phyloP scores from a whole-genome alignment of 2,329 filamentous ascomycete genomes.

The Drechslerella coelobrocha region DNA sequence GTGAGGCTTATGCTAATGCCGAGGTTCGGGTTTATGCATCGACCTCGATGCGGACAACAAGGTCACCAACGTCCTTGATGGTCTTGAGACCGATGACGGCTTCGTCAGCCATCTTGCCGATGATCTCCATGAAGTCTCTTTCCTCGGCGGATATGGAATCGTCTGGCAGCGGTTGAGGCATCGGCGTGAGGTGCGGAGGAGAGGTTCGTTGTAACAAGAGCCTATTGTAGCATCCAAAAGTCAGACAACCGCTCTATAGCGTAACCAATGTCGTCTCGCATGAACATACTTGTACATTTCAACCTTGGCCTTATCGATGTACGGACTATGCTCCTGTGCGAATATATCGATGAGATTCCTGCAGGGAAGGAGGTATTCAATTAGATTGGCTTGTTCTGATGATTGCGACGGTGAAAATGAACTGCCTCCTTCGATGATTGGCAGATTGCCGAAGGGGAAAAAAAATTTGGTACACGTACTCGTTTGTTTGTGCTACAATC shows the following conservation, averaged over 20 bases:
- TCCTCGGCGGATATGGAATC: constrained; percentile 50
- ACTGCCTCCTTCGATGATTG: constrained; percentile 7
- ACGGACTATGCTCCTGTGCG: constrained; percentile 34
- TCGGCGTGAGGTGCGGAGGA: constrained; percentile 41
- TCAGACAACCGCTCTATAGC: constrained; percentile 1
- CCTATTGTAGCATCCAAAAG: constrained; percentile 15
- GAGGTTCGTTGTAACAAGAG: constrained; percentile 45
- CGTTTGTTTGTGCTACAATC: constrained; percentile 50
- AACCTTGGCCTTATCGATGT: constrained; percentile 46
- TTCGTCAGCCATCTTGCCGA: constrained; percentile 50
- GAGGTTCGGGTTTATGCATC: constrained; percentile 24
- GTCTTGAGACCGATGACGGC: constrained; percentile 47
- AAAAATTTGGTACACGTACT: constrained; percentile 48
- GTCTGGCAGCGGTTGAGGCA: constrained; percentile 47
- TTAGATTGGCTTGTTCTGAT: constrained; percentile 10
- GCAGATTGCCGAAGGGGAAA: constrained; percentile 27
- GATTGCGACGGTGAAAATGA: constrained; percentile 2
- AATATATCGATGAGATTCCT: constrained; percentile 51
- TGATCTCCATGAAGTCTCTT: constrained; percentile 48
- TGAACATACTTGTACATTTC: constrained; percentile 49
- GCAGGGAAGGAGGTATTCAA: neutral
- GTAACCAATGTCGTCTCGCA: neutral
- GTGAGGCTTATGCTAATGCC: constrained; percentile 4
- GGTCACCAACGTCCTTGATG: constrained; percentile 47
- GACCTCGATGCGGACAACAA: constrained; percentile 48